These are phyloP conservation scores for Flaveria ramosissima DNA, from an alignment of 129 eudicot species.

Conservation along the genomic window DNA sequence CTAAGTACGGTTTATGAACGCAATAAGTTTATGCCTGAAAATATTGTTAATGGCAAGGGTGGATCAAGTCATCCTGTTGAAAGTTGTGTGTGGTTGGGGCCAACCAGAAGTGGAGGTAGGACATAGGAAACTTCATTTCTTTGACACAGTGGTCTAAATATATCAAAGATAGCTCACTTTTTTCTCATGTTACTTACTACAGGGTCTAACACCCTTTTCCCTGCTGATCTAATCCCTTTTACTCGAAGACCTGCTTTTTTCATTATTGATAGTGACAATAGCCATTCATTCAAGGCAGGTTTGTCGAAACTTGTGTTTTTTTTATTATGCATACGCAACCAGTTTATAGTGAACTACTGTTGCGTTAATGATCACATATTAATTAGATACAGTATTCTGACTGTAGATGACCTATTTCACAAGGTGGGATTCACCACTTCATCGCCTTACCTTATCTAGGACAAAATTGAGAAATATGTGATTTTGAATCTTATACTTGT, in stretches of 20 bases:
- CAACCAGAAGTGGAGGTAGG: constrained; percentile 86
- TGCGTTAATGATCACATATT: not conserved
- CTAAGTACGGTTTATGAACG: constrained; percentile 45
- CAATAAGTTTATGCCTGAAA: constrained; percentile 40
- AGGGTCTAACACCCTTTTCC: constrained; percentile 81
- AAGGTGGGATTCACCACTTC: constrained; percentile 1
- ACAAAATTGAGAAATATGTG: not conserved
- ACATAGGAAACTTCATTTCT: constrained; percentile 19
- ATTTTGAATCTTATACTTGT: not conserved
- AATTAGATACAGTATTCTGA: not conserved
- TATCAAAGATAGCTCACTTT: not conserved
- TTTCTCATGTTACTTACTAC: constrained; percentile 42
- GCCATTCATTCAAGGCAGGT: constrained; percentile 99
- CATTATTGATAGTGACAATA: constrained; percentile 88
- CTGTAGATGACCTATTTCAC: not conserved
- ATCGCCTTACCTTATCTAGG: not conserved
- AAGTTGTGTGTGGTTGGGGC: constrained; percentile 69
- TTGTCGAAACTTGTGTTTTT: constrained; percentile 60
- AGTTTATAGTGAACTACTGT: constrained; percentile 7
- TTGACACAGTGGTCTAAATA: constrained; percentile 7
- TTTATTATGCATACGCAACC: not conserved
- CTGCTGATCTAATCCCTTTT: constrained; percentile 87
- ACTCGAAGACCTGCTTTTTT: constrained; percentile 89
- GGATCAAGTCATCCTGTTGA: constrained; percentile 53
- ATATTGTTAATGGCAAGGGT: constrained; percentile 52